phyloP scores from a whole-genome alignment of 2,329 filamentous ascomycete genomes.

The Clarireedia sp. region DNA sequence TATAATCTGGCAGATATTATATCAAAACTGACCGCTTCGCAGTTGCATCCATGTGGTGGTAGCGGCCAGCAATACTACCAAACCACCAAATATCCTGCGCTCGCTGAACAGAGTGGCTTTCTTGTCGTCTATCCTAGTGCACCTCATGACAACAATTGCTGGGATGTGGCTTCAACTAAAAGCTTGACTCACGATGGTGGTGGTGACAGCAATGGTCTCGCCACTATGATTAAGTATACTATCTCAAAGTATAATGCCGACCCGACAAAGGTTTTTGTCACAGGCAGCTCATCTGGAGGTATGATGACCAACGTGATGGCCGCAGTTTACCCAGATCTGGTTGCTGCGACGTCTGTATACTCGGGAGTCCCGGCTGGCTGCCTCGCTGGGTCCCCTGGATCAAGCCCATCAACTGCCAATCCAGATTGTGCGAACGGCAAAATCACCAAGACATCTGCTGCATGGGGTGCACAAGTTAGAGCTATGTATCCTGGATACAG shows the following conservation, averaged over 20 bases:
- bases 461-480: conserved; percentile 36
- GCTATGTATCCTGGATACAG: conserved; percentile 5
- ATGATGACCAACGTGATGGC: conserved; percentile 37
- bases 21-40: too few species aligned
- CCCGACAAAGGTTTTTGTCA: conserved; percentile 42
- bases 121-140: conserved; percentile 51
- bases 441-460: conserved; percentile 30
- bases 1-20: too few species aligned
- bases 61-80: conserved; percentile 29
- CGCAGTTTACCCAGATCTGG: conserved; percentile 40
- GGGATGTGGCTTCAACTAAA: conserved; percentile 45
- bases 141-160: conserved; percentile 45
- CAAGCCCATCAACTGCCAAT: conserved; percentile 37
- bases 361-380: conserved; percentile 39
- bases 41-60: conserved; percentile 28
- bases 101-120: conserved; percentile 46
- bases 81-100: conserved; percentile 37
- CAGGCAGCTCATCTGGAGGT: conserved; percentile 37
- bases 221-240: conserved; percentile 49
- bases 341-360: conserved; percentile 37
- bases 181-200: conserved; percentile 45
- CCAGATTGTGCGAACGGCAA: conserved; percentile 36
- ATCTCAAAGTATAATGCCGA: conserved; percentile 44
- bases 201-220: conserved; percentile 46
- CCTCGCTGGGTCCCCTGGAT: conserved; percentile 26